phyloP scores from a whole-genome alignment of 2,329 filamentous ascomycete genomes.

The Nemania sp. region DNA sequence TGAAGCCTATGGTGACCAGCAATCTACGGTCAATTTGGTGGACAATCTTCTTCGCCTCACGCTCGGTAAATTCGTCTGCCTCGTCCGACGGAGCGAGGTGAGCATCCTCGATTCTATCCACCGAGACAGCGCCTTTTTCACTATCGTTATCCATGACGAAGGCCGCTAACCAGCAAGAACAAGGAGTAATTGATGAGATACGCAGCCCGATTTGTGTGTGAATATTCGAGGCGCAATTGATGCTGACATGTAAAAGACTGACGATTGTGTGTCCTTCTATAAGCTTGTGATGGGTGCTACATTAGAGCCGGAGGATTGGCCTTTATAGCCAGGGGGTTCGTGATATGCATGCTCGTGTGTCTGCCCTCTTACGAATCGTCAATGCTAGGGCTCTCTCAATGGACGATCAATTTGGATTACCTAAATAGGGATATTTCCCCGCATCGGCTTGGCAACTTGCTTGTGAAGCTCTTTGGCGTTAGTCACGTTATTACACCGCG shows the following conservation, averaged over 20 bases:
- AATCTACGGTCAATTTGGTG: constrained; percentile 69
- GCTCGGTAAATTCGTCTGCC: constrained; percentile 53
- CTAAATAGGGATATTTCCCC: constrained; percentile 15
- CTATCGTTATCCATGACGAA: constrained; percentile 35
- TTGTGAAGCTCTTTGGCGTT: constrained; percentile 2
- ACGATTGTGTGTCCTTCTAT: background rate
- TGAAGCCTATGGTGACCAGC: constrained; percentile 61
- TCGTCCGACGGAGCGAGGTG: constrained; percentile 33
- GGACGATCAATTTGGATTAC: too few species aligned
- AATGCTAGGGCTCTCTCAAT: too few species aligned
- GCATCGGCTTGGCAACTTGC: constrained; percentile 12
- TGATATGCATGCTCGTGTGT: background rate
- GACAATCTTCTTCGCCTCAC: constrained; percentile 70
- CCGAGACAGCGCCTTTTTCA: constrained; percentile 33
- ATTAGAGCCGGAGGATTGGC: too few species aligned
- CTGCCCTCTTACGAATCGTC: too few species aligned
- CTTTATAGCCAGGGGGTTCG: too few species aligned
- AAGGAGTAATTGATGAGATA: too few species aligned
- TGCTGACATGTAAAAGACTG: too few species aligned
- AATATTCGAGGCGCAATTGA: too few species aligned
- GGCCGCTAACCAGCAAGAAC: background rate
- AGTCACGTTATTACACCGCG: too few species aligned
- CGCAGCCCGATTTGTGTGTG: too few species aligned
- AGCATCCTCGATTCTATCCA: constrained; percentile 31
- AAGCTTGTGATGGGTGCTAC: background rate